Evolutionary conservation across 441 rosid species (phyloP), one percentile per base, ranked within the genome.

Genomic region (Caryocar brasiliense): DNA sequence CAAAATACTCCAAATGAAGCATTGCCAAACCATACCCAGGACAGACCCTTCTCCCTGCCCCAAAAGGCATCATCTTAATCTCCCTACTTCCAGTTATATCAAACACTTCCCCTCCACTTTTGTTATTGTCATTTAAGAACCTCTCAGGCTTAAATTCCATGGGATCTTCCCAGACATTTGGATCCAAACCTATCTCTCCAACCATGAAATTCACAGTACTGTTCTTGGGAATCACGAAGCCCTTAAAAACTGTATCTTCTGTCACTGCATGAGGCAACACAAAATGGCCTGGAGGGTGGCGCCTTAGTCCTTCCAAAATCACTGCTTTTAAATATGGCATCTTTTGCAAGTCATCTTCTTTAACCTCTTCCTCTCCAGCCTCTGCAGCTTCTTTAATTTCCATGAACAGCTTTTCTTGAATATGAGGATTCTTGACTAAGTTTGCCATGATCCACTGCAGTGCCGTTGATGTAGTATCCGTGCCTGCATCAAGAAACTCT

Each of bases 11-110:
- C 62, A 57, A 57, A 29, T 57, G 47, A 29, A 57, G 47, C 32
- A 57, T 47, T 3, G 54, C 62, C 11, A 57, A 20, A 3, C 18
- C 28, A 22, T 38, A 47, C 2, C 54, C 54, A 7, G 47, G 54
- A 39, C 54, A 57, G 6, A 57, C 29, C 39, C 62, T 47, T 43
- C 59, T 42, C 13, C 59, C 51, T 5, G 19, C 59, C 2, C 51
- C 59, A 54, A 54, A 54, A 5, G 62, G 62, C 48, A 57, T 47
- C 62, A 57, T 57, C 39, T 57, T 57, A 11, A 57, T 57, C 26
- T 57, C 48, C 33, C 11, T 54, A 11, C 50, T 42, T 8, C 51
- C 59, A 6, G 59, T 54, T 4, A 54, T 17, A 17, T 51, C 56
- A 37, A 38, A 55, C 18, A 18, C 43, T 25, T 18, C 47, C 5